Evolutionary conservation across 2,329 filamentous ascomycete species (phyloP).

Genomic region (Venturia carpophila): DNA sequence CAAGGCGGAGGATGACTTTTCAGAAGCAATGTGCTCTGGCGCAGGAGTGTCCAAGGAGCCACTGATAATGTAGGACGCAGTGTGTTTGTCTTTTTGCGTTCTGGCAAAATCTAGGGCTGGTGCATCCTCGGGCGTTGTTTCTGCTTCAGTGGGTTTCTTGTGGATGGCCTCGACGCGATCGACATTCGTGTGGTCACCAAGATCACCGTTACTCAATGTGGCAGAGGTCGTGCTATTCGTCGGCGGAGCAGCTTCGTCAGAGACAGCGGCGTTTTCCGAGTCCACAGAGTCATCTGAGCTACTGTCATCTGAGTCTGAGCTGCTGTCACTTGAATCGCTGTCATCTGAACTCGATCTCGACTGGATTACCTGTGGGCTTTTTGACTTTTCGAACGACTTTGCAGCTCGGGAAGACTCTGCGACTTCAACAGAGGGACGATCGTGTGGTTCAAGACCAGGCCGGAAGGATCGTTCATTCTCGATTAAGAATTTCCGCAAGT

Average conservation of each 20-base stretch:
- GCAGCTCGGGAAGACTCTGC: not conserved
- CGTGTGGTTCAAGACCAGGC: not conserved
- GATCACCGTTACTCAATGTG: not conserved
- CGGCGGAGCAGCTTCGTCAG: not conserved
- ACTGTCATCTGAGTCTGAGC: conserved; percentile 1
- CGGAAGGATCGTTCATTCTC: not conserved
- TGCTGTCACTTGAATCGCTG: not conserved
- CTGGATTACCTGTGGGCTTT: not conserved
- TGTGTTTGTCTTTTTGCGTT: not conserved
- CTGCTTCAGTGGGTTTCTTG: not conserved
- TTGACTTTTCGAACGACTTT: not conserved
- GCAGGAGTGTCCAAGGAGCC: not conserved
- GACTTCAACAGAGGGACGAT: not conserved
- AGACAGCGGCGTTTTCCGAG: not conserved
- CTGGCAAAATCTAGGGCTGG: not conserved
- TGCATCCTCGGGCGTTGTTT: not conserved
- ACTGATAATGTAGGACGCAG: not conserved
- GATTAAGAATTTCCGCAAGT: conserved; percentile 30
- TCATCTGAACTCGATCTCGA: not conserved
- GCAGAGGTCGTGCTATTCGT: not conserved
- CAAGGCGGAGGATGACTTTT: not conserved
- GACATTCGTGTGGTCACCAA: not conserved
- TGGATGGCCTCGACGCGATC: not conserved
- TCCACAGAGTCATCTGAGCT: not conserved
- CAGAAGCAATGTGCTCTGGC: not conserved